Base-by-base conservation (phyloP, 2,329 filamentous ascomycete species). In the Exophiala sp. region DNA sequence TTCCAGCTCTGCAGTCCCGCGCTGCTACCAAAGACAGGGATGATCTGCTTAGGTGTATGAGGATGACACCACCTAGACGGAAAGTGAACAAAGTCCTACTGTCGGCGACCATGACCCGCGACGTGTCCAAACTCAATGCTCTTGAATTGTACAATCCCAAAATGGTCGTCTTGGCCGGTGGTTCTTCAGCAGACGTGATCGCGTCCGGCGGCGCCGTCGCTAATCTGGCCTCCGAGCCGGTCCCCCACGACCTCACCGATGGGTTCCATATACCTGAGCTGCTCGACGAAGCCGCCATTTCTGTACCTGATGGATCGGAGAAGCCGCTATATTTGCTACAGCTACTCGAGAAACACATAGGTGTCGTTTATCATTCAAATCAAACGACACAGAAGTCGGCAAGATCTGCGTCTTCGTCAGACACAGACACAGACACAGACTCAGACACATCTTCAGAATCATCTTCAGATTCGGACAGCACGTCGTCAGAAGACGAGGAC, bases 41-140 rank as follows among this genome's bases (percentile, higher is more conserved):
- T 75, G 97, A 10, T 82, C 80, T 6, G 82, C 84, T 6, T 76
- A 96, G 1, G 90, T 93, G 0, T 81, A 87, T 1, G 79, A 86
- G 7, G 70, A 78, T 3, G 76, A 86, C 64, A 79, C 91, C 22
- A 89, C 97, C 68, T 95, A 90, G 0, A 83, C 50, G 58, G 19
- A 55, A 30, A 21, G 51, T 59, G 11, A 54, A 34, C n/a, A 61
- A 61, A 38, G 79, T 95, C 14, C 78, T 98, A 2, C 97, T 98
- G 70, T 98, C 93, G 6, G 93, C 93, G n/a, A 98, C 93, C 1
- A 83, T 98, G 46, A 97, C 93, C 0, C 82, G 87, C 2, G 91
- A 97, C 70, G 88, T 98, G 4, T 81, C 88, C 44, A 87, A 88
- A 2, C 72, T 97, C 52, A 93, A 95, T 68, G 79, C 85, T 52